Percentiles rank a stretch among this genome's conserved stretches.
phyloP scores from a whole-genome alignment of 352 stramenopile genomes.

The Plasmopara muralis region DNA sequence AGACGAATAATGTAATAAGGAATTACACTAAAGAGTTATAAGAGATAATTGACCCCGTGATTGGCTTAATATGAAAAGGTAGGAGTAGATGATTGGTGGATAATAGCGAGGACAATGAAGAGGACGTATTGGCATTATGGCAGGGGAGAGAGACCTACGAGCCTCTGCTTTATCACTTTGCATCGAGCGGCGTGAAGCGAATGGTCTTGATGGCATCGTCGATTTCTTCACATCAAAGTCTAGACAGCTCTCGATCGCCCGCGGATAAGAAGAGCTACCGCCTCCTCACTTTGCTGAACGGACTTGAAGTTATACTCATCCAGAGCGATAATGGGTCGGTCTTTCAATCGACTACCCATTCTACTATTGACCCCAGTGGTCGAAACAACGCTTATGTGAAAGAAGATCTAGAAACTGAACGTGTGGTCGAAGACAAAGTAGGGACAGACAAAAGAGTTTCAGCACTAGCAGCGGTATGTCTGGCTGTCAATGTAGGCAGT shows the following conservation, averaged over 20 bases:
- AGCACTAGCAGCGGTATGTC: conserved; percentile 38
- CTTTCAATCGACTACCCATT: background rate
- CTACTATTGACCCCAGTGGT: background rate
- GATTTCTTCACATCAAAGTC: conserved; percentile 12
- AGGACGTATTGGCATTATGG: background rate
- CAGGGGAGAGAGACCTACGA: background rate
- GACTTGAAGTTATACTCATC: conserved; percentile 55
- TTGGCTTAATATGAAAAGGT: too few species aligned
- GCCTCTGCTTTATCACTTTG: background rate
- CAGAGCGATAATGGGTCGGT: conserved; percentile 26
- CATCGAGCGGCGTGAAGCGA: background rate
- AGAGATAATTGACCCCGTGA: background rate
- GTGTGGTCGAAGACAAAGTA: conserved; percentile 12
- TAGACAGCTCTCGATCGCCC: conserved; percentile 49
- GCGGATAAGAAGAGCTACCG: conserved; percentile 69
- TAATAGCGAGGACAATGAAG: background rate
- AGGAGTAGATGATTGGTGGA: background rate
- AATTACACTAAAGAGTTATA: background rate
- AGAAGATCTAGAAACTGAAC: conserved; percentile 14
- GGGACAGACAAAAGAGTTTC: conserved; percentile 6
- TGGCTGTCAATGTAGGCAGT: conserved; percentile 54
- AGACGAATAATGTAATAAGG: conserved; percentile 25
- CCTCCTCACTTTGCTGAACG: conserved; percentile 57
- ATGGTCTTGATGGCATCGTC: conserved; percentile 5
- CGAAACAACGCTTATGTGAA: conserved; percentile 8